Evolutionary conservation across 257 asterid species (phyloP).

Genomic region (Lycium barbarum): DNA sequence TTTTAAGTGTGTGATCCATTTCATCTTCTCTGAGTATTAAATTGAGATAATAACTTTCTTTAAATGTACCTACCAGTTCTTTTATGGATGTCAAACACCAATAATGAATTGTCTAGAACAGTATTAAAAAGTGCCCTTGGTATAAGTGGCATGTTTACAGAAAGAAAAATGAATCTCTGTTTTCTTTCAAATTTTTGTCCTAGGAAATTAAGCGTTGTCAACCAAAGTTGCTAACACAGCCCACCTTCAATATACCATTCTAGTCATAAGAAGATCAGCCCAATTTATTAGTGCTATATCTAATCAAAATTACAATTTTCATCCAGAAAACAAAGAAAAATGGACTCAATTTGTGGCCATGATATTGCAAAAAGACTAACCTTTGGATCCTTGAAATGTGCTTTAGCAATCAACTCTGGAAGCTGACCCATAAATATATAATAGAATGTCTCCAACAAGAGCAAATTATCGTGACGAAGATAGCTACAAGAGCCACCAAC

Average conservation of each 20-base stretch:
- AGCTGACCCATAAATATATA: slow-evolving; percentile 83
- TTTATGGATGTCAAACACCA: neutral
- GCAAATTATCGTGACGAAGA: slow-evolving; percentile 90
- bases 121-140: neutral
- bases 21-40: no score
- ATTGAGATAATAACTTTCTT: no score
- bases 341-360: slow-evolving; percentile 28
- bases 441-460: slow-evolving; percentile 77
- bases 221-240: neutral
- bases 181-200: neutral
- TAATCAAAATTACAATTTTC: neutral
- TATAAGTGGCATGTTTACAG: neutral
- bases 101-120: neutral
- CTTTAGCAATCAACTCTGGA: slow-evolving; percentile 82
- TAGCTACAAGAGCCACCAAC: slow-evolving; percentile 71
- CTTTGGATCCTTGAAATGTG: slow-evolving; percentile 62
- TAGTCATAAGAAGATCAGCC: slow-evolving; percentile 11
- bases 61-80: no score
- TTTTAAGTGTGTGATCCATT: no score
- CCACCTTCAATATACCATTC: neutral
- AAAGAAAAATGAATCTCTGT: slow-evolving; percentile 4
- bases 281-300: neutral
- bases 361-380: slow-evolving; percentile 45
- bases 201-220: slow-evolving; percentile 18
- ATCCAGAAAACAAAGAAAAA: slow-evolving; percentile 1